A percentile compares a stretch with the other conserved stretches of the same genome.
Conservation (phyloP, 2,329 filamentous ascomycete species). For the Fusarium stilboides region DNA sequence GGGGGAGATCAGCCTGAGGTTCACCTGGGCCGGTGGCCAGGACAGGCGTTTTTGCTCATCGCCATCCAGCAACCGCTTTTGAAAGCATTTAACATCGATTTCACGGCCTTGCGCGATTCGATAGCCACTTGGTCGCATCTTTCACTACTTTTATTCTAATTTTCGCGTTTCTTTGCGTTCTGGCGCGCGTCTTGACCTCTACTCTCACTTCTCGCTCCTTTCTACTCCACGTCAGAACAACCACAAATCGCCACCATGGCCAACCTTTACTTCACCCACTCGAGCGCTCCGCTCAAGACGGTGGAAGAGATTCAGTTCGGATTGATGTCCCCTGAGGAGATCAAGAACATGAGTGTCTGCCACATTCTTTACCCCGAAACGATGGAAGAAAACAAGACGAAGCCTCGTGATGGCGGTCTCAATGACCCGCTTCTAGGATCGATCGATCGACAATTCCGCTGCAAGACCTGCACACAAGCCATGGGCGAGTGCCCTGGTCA, state of each 20-base stretch:
- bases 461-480: constrained; percentile 94
- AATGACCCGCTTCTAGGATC: constrained; percentile 97
- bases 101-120: constrained; percentile 46
- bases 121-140: constrained; percentile 40
- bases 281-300: constrained; percentile 94
- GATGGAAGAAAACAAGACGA: constrained; percentile 95
- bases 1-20: constrained; percentile 62
- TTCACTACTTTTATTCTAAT: constrained; percentile 45
- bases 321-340: constrained; percentile 96
- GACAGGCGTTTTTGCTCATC: constrained; percentile 60
- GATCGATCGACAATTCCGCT: constrained; percentile 95
- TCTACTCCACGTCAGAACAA: constrained; percentile 47
- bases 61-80: constrained; percentile 58
- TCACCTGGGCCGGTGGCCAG: constrained; percentile 65
- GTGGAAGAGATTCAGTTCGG: constrained; percentile 99
- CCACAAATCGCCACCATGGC: constrained; percentile 78
- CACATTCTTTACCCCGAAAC: constrained; percentile 99
- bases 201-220: constrained; percentile 47
- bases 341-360: constrained; percentile 98
- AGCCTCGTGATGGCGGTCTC: constrained; percentile 90
- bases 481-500: constrained; percentile 98
- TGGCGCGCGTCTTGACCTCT: constrained; percentile 46
- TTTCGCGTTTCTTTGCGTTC: constrained; percentile 47
- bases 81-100: constrained; percentile 54
- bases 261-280: constrained; percentile 91